phyloP scores from a whole-genome alignment of 2,329 filamentous ascomycete genomes.

The Aspergillus texensis region DNA sequence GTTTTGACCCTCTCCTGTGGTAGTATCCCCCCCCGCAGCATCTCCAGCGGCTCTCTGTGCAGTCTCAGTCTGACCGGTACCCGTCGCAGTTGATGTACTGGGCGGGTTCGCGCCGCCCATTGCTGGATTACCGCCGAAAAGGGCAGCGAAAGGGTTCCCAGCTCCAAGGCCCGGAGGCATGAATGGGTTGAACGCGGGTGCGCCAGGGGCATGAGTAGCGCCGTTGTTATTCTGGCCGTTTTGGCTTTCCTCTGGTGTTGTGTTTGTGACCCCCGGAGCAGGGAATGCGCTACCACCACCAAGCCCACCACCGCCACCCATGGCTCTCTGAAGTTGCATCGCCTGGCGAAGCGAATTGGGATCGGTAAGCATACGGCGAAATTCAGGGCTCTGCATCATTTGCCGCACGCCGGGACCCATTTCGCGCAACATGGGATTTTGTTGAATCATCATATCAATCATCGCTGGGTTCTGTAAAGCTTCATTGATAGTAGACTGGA shows the following conservation, averaged over 20 bases:
- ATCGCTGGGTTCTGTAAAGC: slow-evolving; percentile 94
- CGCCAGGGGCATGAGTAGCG: slow-evolving; percentile 47
- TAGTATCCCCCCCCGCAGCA: slow-evolving; percentile 31
- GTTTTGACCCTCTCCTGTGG: slow-evolving; percentile 35
- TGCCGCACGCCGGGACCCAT: slow-evolving; percentile 75
- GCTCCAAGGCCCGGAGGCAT: slow-evolving; percentile 29
- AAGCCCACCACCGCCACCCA: slow-evolving; percentile 56
- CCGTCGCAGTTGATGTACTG: slow-evolving; percentile 34
- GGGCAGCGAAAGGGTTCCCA: slow-evolving; percentile 64
- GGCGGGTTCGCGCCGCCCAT: slow-evolving; percentile 32
- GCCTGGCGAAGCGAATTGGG: slow-evolving; percentile 82
- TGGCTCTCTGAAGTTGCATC: slow-evolving; percentile 74
- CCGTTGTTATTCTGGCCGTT: slow-evolving; percentile 40
- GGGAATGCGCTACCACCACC: slow-evolving; percentile 68
- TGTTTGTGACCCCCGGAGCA: slow-evolving; percentile 89
- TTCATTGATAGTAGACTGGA: slow-evolving; percentile 87
- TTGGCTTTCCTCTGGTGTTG: slow-evolving; percentile 62
- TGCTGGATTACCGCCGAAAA: slow-evolving; percentile 52
- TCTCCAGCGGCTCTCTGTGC: slow-evolving; percentile 34
- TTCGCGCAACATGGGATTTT: slow-evolving; percentile 78
- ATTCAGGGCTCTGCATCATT: slow-evolving; percentile 83
- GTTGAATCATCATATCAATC: slow-evolving; percentile 90
- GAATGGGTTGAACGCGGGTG: slow-evolving; percentile 36
- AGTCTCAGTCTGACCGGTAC: slow-evolving; percentile 31
- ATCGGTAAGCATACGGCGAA: slow-evolving; percentile 91